Base-by-base conservation (phyloP, 768 basidiomycete genomes). In the Pleurotus cornucopiae region DNA sequence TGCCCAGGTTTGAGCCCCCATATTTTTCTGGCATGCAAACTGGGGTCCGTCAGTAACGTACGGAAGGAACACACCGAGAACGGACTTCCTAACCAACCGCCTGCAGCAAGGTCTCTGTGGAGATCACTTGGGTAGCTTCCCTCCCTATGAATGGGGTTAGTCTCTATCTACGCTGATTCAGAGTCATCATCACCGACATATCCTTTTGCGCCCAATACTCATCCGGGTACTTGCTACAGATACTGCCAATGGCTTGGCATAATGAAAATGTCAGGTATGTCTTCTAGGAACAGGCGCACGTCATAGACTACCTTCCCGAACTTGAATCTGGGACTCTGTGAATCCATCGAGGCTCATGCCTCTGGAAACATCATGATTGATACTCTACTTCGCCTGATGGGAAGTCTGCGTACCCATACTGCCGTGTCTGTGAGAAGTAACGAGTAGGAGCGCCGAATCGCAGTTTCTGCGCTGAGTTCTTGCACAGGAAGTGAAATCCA, bases 1-100 rank as follows among this genome's bases (percentile, higher is more conserved):
- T 60, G 6, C 61, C 61, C 16, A 62, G 30, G 3, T 60, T 60
- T 7, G 57, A 40, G 16, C 61, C 61, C 6, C 61, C 61, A 25
- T 60, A 57, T 7, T 25, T 6, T 39, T 62, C 61, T 5, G 61
- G 59, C 51, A 53, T 53, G 39, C 51, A 53, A 14, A 53, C 51
- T 53, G 37, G 9, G 5, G 34, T 37, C 5, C n/a, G 18, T 18
- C 6, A 23, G 13, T 12, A 20, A 41, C 30, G 11, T 34, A 34
- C 30, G 30, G 11, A 3, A 11, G 30, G 30, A 9, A 34, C 30
- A 25, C 30, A 34, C 11, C 7, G 13, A 40, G 13, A 38, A 41
- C 39, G 7, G 13, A 53, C 51, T 40, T 41, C 51, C 51, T 39
- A 53, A 11, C 51, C 51, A 53, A 53, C 51, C 51, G 9, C 51